Percentiles rank a stretch among this genome's conserved stretches.
Conservation (phyloP, 176 grass and related monocot genomes). For the Carex myosuroides region DNA sequence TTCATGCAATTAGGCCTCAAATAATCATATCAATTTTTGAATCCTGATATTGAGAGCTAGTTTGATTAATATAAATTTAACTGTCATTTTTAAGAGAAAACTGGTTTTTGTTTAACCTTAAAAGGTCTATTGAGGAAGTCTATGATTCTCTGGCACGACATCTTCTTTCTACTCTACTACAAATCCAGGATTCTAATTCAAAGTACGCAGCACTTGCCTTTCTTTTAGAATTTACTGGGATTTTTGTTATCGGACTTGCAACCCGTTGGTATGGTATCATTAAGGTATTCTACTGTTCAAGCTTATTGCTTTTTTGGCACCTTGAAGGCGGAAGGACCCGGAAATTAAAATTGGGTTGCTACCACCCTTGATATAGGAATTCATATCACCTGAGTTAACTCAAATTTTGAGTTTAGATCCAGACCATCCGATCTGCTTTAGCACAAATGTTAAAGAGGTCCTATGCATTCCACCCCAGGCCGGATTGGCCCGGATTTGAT, state of each 20-base stretch:
- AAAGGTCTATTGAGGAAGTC: constrained; percentile 76
- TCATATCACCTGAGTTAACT: no score
- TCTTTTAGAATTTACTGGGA: neutral
- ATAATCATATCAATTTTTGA: neutral
- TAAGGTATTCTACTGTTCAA: neutral
- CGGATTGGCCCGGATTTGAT: no score
- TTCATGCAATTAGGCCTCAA: neutral
- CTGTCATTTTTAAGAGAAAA: constrained; percentile 13
- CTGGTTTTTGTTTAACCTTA: constrained; percentile 1
- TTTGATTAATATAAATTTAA: neutral
- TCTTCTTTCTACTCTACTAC: constrained; percentile 49
- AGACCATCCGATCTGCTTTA: no score
- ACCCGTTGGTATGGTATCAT: neutral
- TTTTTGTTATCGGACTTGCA: neutral
- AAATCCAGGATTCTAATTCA: constrained; percentile 41
- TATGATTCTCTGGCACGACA: constrained; percentile 68
- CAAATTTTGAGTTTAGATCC: no score
- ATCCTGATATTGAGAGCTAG: neutral
- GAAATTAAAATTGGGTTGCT: neutral
- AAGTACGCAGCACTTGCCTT: constrained; percentile 42
- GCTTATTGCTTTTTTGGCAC: neutral
- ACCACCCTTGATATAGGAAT: neutral
- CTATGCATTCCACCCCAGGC: no score
- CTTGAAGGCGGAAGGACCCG: neutral
- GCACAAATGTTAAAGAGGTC: no score